A percentile compares a stretch with the other conserved stretches of the same genome.
These are phyloP conservation scores for Boletus sp. DNA, from an alignment of 768 basidiomycete species.

Conservation along the genomic window DNA sequence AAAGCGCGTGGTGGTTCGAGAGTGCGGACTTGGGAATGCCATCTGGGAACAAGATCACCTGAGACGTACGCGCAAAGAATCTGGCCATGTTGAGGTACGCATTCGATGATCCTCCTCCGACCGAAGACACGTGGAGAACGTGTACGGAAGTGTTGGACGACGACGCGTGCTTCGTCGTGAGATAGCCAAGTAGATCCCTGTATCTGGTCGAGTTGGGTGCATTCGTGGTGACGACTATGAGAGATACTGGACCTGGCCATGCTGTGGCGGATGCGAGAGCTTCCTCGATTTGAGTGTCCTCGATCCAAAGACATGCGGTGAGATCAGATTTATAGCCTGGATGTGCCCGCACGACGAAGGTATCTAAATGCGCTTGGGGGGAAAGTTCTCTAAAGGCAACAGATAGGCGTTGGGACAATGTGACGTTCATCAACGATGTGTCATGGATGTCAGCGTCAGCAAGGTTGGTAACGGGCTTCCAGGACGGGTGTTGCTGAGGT, in stretches of 20 bases:
- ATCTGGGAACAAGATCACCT: constrained; percentile 52
- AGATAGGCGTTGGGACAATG: constrained; percentile 34
- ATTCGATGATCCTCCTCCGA: constrained; percentile 43
- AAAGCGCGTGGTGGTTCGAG: constrained; percentile 21
- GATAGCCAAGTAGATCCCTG: constrained; percentile 15
- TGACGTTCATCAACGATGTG: constrained; percentile 24
- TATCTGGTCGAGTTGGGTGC: constrained; percentile 27
- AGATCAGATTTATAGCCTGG: constrained; percentile 14
- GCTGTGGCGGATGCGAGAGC: constrained; percentile 34
- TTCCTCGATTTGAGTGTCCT: constrained; percentile 33
- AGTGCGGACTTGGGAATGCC: constrained; percentile 26
- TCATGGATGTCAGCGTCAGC: neutral
- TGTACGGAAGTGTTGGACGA: constrained; percentile 41
- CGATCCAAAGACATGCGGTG: constrained; percentile 52
- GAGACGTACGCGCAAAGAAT: constrained; percentile 49
- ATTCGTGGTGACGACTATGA: constrained; percentile 42
- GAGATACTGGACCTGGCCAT: constrained; percentile 52
- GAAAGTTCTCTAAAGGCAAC: constrained; percentile 33
- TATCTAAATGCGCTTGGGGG: constrained; percentile 31
- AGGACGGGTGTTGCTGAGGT: neutral
- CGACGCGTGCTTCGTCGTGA: constrained; percentile 6
- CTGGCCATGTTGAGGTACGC: constrained; percentile 60
- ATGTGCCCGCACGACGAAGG: constrained; percentile 33
- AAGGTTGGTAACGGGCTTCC: neutral
- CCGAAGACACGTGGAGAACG: constrained; percentile 41